Evolutionary conservation across 768 basidiomycete genomes (phyloP), one percentile per base, ranked within the genome.

Genomic region (Lactarius sanguifluus): DNA sequence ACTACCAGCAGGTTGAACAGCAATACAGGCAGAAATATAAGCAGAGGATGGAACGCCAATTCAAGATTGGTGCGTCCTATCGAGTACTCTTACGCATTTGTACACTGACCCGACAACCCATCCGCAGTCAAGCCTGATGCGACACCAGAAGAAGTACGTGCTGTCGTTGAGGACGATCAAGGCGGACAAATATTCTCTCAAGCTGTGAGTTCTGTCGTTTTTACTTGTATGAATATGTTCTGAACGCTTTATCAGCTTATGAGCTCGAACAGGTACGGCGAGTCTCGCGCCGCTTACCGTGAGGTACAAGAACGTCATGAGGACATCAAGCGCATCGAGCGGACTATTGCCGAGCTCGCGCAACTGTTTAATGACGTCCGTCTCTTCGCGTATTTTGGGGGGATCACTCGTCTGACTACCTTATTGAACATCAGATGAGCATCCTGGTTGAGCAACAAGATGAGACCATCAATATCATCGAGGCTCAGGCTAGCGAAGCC

Each of bases 241-340:
- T 64, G 38, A 59, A 56, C 25, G 55, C 61, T 8, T 23, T n/a
- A 40, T 1, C 70, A 96, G 92, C 82, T 97, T 69, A 83, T 96
- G 81, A 92, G 86, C 79, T 92, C 93, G 56, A 92, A 90, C 77
- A 90, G 92, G n/a, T 92, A 90, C 72, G 94, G 90, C 61, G 89
- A 91, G 73, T 93, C 96, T 56, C 83, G 90, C 62, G 90, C 90
- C 12, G 95, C 96, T 4, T 97, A 96, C 77, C 86, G 89, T 60
- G 96, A 99, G 75, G 96, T 98, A n/a, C 96, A 98, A 79, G 92
- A 90, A 72, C 89, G 96, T 67, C 95, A 98, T 74, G 91, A 91
- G 76, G 96, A 99, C 72, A 92, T 99, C 77, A 88, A 94, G 77
- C 90, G 90, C 73, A 98, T 99, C 72, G 96, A 98, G 77, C 85